A percentile compares a stretch with the other conserved stretches of the same genome.
Evolutionary conservation across 805 yeast species (phyloP).

Genomic region (Wickerhamomyces kurtzmanii): DNA sequence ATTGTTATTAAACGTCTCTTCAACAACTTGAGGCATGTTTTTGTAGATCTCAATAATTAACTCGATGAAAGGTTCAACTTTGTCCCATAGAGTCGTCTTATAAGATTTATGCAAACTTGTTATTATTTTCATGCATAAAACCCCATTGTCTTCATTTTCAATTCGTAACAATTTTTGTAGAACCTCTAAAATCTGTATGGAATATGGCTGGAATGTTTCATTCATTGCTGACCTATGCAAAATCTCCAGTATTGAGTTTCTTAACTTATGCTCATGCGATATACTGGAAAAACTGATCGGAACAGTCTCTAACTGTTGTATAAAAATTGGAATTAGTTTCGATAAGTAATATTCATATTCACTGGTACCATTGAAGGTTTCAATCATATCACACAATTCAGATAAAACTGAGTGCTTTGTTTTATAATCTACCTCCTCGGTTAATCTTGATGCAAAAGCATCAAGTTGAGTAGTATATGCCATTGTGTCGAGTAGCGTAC

Average conservation of each 20-base stretch:
- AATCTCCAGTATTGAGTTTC: constrained; percentile 70
- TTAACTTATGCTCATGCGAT: constrained; percentile 66
- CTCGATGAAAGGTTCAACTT: constrained; percentile 72
- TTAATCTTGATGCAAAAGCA: constrained; percentile 53
- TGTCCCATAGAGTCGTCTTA: constrained; percentile 53
- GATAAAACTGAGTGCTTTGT: constrained; percentile 61
- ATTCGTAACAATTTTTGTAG: constrained; percentile 49
- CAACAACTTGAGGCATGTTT: constrained; percentile 69
- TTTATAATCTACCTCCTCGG: constrained; percentile 43
- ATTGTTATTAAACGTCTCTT: constrained; percentile 47
- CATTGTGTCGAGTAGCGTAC: too few species aligned
- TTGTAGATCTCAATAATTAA: constrained; percentile 68
- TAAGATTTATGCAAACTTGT: constrained; percentile 82
- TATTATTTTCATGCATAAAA: constrained; percentile 77
- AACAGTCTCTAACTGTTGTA: constrained; percentile 49
- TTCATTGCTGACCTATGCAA: constrained; percentile 76
- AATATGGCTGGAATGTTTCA: constrained; percentile 68
- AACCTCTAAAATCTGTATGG: constrained; percentile 46
- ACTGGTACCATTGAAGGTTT: constrained; percentile 68
- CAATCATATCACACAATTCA: constrained; percentile 81
- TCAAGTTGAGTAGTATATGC: constrained; percentile 44
- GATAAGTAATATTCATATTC: constrained; percentile 75
- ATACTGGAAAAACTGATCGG: constrained; percentile 63
- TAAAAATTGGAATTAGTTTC: constrained; percentile 60
- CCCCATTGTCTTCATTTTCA: constrained; percentile 96